Evolutionary conservation across 2,329 filamentous ascomycete species (phyloP), one percentile per base, ranked within the genome.

Genomic region (Chalara sp.): DNA sequence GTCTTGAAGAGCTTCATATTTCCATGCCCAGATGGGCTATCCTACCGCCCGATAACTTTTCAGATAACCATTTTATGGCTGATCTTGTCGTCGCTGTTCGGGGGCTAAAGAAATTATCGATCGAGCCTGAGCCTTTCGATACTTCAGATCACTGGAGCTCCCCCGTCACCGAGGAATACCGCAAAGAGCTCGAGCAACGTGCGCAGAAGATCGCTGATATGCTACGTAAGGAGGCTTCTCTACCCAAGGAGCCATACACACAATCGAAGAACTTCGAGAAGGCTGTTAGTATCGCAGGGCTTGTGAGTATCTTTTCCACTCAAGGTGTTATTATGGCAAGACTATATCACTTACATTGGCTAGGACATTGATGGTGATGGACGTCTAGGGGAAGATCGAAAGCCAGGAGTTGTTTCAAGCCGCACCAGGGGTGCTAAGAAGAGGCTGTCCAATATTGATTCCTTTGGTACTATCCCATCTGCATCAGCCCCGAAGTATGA

Each of bases 331-430:
- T 1, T 46, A 30, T 7, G 49, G 49, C 8, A 31, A 7, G 12
- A 31, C 47, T n/a, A 44, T 44, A 10, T 42, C 48, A 13, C 10
- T 35, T 8, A 6, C n/a, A 48, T 49, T 1, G 13, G 33, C 5
- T 48, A 55, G 3, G 56, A 59, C 37, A 44, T 60, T 32, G 43
- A 56, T 52, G 58, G 58, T 12, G 56, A 55, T 6, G 56, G 58
- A 29, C 42, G 58, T 2, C 39, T 60, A 2, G 46, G 46, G n/a
- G 42, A 51, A 2, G 55, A 59, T 30, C 51, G 44, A 42, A 56
- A 56, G 42, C 55, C 55, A 11, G 51, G 47, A 8, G 21, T 52
- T 6, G 44, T 59, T 11, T 42, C 55, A 7, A 57, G 49, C 21
- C 55, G 57, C 5, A 57, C 57, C 10, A 51, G 57, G 12, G 10